A percentile compares a stretch with the other conserved stretches of the same genome.
Conservation (phyloP, 2,329 filamentous ascomycete species). For the Exophiala mesophila region DNA sequence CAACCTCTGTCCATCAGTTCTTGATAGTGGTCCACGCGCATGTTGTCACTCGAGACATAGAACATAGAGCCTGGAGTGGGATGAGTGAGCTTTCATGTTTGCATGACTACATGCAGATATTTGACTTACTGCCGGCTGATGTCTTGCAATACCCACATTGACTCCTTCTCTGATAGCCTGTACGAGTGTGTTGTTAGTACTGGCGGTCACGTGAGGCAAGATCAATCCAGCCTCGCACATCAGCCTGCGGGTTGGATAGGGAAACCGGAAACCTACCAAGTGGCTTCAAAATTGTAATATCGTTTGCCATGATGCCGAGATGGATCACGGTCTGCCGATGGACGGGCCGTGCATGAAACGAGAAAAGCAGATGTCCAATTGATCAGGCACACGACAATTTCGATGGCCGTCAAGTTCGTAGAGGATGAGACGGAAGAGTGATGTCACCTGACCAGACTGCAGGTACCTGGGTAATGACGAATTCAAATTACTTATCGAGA, state of each 20-base stretch:
- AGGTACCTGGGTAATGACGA: slow-evolving; percentile 12
- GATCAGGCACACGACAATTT: slow-evolving; percentile 8
- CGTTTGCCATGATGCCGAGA: slow-evolving; percentile 35
- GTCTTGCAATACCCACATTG: slow-evolving; percentile 48
- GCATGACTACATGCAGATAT: background rate
- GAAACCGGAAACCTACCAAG: slow-evolving; percentile 34
- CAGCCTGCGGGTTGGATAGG: no score
- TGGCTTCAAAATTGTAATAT: slow-evolving; percentile 42
- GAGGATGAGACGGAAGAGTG: slow-evolving; percentile 4
- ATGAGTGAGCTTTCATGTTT: background rate
- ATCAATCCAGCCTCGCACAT: background rate
- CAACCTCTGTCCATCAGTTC: slow-evolving; percentile 45
- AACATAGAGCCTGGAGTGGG: slow-evolving; percentile 38
- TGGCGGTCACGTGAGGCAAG: background rate
- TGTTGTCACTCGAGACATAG: slow-evolving; percentile 41
- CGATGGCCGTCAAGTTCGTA: background rate
- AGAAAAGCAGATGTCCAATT: slow-evolving; percentile 6
- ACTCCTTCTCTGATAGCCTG: slow-evolving; percentile 43
- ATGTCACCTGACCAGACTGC: slow-evolving; percentile 17
- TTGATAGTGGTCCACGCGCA: slow-evolving; percentile 45
- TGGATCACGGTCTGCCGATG: no score
- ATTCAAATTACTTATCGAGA: slow-evolving; percentile 8
- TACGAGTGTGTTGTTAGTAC: slow-evolving; percentile 12
- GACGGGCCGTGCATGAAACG: no score
- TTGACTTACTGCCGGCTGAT: slow-evolving; percentile 42